Percentiles rank a stretch among this genome's conserved stretches.
Evolutionary conservation across 192 early-diverging fungal species (phyloP).

Genomic region (Chytriomyces sp.): DNA sequence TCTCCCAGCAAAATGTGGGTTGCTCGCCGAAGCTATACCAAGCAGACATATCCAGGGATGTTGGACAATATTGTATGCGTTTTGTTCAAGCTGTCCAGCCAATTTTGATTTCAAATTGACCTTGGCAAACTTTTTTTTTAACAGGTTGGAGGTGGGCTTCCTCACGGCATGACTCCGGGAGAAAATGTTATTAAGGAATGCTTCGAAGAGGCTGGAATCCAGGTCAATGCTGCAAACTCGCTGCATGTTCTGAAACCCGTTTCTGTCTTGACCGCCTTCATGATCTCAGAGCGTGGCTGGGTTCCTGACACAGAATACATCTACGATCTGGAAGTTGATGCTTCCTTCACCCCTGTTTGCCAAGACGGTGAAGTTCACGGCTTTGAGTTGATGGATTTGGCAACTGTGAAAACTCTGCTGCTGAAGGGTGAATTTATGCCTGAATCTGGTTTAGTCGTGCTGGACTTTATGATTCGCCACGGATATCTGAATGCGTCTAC

Average conservation of each 20-base stretch:
- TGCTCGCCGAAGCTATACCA: conserved; percentile 63
- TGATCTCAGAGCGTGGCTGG: conserved; percentile 55
- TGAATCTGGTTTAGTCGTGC: conserved; percentile 76
- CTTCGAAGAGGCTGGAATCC: conserved; percentile 84
- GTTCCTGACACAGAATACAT: conserved; percentile 84
- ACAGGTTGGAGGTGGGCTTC: conserved; percentile 64
- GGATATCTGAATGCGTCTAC: conserved; percentile 74
- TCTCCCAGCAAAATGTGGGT: conserved; percentile 82
- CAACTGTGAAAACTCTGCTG: conserved; percentile 54
- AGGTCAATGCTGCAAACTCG: conserved; percentile 43
- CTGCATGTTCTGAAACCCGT: conserved; percentile 57
- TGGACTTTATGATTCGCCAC: conserved; percentile 89
- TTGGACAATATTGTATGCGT: conserved; percentile 53
- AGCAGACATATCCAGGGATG: conserved; percentile 79
- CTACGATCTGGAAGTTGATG: conserved; percentile 84
- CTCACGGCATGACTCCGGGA: conserved; percentile 58
- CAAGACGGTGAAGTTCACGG: conserved; percentile 85
- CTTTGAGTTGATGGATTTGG: conserved; percentile 74
- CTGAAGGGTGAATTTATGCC: conserved; percentile 73
- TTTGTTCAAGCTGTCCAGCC: neutral
- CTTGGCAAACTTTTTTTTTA: neutral
- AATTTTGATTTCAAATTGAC: neutral
- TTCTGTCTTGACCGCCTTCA: conserved; percentile 76
- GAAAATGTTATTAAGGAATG: conserved; percentile 86
- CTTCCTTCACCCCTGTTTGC: conserved; percentile 50